phyloP scores from a whole-genome alignment of 2,329 filamentous ascomycete genomes.

The Xylariaceae sp. region DNA sequence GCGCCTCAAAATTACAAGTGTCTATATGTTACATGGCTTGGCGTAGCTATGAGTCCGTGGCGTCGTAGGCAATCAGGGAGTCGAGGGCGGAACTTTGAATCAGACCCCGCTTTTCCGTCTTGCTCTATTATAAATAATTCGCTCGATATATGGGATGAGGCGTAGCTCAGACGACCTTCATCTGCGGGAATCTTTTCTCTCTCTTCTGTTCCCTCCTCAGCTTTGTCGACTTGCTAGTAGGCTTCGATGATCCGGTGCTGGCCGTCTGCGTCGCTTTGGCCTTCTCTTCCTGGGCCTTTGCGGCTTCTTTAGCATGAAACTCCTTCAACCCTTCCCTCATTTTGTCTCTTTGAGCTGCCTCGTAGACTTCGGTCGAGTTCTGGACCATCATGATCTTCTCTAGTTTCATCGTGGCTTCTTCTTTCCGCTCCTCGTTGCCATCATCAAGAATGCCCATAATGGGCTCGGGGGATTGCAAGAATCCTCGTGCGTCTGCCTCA shows the following conservation, averaged over 20 bases:
- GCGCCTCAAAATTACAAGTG: no score
- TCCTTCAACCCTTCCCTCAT: slow-evolving; percentile 27
- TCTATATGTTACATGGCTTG: no score
- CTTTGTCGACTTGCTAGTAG: slow-evolving; percentile 10
- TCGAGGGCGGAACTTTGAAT: no score
- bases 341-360: slow-evolving; percentile 25
- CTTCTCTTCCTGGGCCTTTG: slow-evolving; percentile 16
- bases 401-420: slow-evolving; percentile 22
- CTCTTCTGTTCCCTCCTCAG: slow-evolving; percentile 12
- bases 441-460: slow-evolving; percentile 30
- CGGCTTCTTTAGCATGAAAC: slow-evolving; percentile 13
- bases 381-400: slow-evolving; percentile 26
- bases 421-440: slow-evolving; percentile 28
- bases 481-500: slow-evolving; percentile 30
- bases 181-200: slow-evolving; percentile 16
- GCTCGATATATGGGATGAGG: no score
- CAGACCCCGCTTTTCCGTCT: slow-evolving; percentile 8
- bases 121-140: slow-evolving; percentile 9
- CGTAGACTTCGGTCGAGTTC: slow-evolving; percentile 19
- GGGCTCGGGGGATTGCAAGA: slow-evolving; percentile 27
- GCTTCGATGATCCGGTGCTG: slow-evolving; percentile 3
- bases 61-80: no score
- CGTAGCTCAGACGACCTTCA: not conserved
- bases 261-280: slow-evolving; percentile 5
- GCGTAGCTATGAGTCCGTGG: no score